These are phyloP conservation scores for Penstemon barbatus DNA, from an alignment of 257 asterid genomes.

Conservation along the genomic window DNA sequence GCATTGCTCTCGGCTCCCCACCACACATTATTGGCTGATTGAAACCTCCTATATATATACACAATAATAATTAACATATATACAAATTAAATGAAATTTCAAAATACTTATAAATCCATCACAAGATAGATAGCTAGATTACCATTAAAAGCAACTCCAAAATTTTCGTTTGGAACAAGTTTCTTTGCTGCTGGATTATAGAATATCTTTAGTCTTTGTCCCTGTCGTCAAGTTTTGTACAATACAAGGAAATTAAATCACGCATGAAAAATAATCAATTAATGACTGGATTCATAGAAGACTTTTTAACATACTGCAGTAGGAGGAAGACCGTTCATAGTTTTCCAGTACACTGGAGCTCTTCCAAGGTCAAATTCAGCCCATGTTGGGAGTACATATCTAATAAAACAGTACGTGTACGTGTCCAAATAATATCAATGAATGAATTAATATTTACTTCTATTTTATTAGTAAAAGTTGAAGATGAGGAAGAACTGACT, in stretches of 20 bases:
- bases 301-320: conserved; percentile 52
- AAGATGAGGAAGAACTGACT: conserved; percentile 46
- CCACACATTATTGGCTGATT: conserved; percentile 98
- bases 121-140: conserved; percentile 15
- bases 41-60: conserved; percentile 87
- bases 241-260: conserved; percentile 6
- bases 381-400: conserved; percentile 76
- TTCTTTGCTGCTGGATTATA: conserved; percentile 77
- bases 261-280: neutral
- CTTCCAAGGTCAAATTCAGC: conserved; percentile 84
- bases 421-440: neutral
- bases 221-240: conserved; percentile 43
- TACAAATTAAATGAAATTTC: conserved; percentile 15
- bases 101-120: neutral
- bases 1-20: conserved; percentile 90
- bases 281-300: neutral
- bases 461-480: neutral
- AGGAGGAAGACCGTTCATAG: conserved; percentile 90
- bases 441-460: too few species aligned
- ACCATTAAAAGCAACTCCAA: conserved; percentile 83
- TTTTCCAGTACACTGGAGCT: conserved; percentile 90
- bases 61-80: neutral
- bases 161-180: conserved; percentile 60
- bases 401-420: conserved; percentile 22
- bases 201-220: conserved; percentile 68